These are phyloP conservation scores for Lachancea thermotolerans DNA, from an alignment of 805 yeast genomes.

Conservation along the genomic window DNA sequence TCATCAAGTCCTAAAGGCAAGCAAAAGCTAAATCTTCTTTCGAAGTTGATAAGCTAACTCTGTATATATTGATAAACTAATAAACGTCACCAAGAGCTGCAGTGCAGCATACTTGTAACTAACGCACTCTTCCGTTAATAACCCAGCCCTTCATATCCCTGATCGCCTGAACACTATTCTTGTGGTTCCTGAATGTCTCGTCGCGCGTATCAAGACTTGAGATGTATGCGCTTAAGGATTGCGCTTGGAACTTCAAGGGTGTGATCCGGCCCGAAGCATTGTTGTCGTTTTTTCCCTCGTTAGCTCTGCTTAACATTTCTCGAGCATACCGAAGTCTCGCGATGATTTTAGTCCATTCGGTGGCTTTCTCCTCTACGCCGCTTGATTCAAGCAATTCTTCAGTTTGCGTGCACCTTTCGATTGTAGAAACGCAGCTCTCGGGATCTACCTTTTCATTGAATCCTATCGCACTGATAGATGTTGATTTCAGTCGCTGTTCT, in stretches of 20 bases:
- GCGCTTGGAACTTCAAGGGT: slow-evolving; percentile 25
- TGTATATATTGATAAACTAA: background rate
- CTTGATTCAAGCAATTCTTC: background rate
- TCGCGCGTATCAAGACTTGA: background rate
- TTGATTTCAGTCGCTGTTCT: slow-evolving; percentile 23
- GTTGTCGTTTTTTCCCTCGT: slow-evolving; percentile 17
- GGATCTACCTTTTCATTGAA: slow-evolving; percentile 34
- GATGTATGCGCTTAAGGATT: slow-evolving; percentile 1
- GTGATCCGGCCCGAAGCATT: slow-evolving; percentile 1
- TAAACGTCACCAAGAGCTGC: no score
- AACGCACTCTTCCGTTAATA: slow-evolving; percentile 32
- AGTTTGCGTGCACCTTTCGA: slow-evolving; percentile 27
- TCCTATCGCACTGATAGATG: slow-evolving; percentile 39
- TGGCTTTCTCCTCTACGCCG: background rate
- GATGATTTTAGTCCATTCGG: slow-evolving; percentile 14
- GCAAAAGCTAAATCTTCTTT: slow-evolving; percentile 7
- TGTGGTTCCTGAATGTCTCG: background rate
- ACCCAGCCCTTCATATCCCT: slow-evolving; percentile 38
- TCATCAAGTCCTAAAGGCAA: background rate
- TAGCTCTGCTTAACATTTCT: slow-evolving; percentile 26
- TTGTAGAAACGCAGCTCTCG: slow-evolving; percentile 28
- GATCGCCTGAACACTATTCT: slow-evolving; percentile 22
- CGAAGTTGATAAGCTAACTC: slow-evolving; percentile 11
- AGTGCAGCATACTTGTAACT: no score
- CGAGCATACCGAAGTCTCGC: slow-evolving; percentile 29